Percentiles rank a stretch among this genome's conserved stretches.
These are phyloP conservation scores for Umbelopsis sp. DNA, from an alignment of 192 early-diverging fungal genomes.

Conservation along the genomic window DNA sequence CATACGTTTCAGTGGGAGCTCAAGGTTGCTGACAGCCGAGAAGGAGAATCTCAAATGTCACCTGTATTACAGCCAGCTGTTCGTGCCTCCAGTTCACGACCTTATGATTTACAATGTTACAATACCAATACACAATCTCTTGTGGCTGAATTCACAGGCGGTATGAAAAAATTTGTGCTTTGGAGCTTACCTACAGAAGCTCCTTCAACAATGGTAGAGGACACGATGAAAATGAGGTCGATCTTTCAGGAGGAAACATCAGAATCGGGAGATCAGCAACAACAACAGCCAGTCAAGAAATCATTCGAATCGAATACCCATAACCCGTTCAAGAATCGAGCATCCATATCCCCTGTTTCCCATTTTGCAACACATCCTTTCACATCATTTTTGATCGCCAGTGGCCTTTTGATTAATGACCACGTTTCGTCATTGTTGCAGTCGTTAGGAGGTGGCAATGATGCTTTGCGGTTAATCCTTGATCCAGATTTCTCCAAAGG, in stretches of 20 bases:
- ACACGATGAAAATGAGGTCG: background rate
- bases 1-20: conserved; percentile 27
- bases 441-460: conserved; percentile 20
- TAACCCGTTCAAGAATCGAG: background rate
- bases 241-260: background rate
- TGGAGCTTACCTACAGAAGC: conserved; percentile 3
- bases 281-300: background rate
- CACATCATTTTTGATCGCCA: conserved; percentile 4
- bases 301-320: conserved; percentile 1
- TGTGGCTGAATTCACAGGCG: conserved; percentile 20
- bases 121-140: background rate
- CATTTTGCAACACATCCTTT: conserved; percentile 21
- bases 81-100: background rate
- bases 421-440: conserved; percentile 22
- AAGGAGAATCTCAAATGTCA: conserved; percentile 8
- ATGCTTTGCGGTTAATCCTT: conserved; percentile 21
- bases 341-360: background rate
- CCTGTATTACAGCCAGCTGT: conserved; percentile 1
- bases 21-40: background rate
- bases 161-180: conserved; percentile 13
- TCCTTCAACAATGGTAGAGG: background rate
- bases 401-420: conserved; percentile 21
- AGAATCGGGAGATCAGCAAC: background rate
- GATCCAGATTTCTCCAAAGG: conserved; percentile 21
- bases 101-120: conserved; percentile 23